Percentiles rank a stretch among this genome's conserved stretches.
Evolutionary conservation across 139 green algal genomes (phyloP).

Genomic region (Desmodesmus armatus): DNA sequence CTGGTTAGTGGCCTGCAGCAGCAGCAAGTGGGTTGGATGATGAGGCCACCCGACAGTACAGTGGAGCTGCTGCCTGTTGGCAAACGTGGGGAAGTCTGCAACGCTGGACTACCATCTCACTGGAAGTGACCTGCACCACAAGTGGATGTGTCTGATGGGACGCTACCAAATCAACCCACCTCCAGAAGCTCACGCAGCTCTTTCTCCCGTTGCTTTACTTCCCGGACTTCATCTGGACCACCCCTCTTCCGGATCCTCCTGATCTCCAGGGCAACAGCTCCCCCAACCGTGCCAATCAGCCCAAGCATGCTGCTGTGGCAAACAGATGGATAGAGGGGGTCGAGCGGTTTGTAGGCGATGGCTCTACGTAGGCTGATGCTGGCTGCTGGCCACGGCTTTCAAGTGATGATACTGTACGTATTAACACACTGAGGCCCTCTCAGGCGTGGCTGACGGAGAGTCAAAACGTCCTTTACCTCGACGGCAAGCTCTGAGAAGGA

Average conservation of each 20-base stretch:
- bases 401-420: no score
- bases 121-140: not conserved
- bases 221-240: not conserved
- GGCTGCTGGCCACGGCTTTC: no score
- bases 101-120: not conserved
- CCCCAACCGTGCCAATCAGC: conserved; percentile 15
- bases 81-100: not conserved
- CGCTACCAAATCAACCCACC: no score
- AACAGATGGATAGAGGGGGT: no score
- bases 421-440: not conserved
- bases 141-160: not conserved
- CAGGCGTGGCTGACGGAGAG: not conserved
- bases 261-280: conserved; percentile 27
- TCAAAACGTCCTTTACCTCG: not conserved
- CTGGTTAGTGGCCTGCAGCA: not conserved
- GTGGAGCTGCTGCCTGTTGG: not conserved
- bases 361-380: not conserved
- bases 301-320: conserved; percentile 5
- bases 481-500: no score
- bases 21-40: not conserved
- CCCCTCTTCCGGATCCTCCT: conserved; percentile 1
- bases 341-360: not conserved
- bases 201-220: not conserved
- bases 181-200: conserved; percentile 20
- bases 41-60: not conserved